A percentile compares a stretch with the other conserved stretches of the same genome.
phyloP scores from a whole-genome alignment of 2,329 filamentous ascomycete genomes.

The Botrytis hyacinthi region DNA sequence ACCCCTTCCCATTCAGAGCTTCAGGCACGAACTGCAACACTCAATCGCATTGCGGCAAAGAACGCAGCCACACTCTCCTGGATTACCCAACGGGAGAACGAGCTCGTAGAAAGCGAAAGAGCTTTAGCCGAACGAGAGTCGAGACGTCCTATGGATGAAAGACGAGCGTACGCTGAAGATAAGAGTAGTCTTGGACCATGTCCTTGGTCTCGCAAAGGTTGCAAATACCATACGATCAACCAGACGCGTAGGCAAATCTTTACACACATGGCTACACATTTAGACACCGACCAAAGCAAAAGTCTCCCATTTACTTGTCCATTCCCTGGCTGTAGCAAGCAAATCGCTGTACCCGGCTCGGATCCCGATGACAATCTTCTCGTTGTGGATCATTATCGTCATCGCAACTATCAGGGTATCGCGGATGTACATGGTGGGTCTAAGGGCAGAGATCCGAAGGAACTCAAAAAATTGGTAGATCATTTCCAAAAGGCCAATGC shows the following conservation, averaged over 20 bases:
- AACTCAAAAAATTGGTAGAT: background rate
- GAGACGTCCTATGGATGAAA: background rate
- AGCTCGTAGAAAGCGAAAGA: background rate
- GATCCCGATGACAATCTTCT: background rate
- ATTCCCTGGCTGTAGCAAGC: conserved; percentile 4
- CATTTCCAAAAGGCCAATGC: conserved; percentile 9
- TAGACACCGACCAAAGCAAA: background rate
- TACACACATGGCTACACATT: background rate
- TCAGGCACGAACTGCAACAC: background rate
- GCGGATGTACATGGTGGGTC: background rate
- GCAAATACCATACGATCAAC: background rate
- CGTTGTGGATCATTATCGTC: conserved; percentile 10
- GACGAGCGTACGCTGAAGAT: conserved; percentile 1
- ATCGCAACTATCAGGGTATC: background rate
- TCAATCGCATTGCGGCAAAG: conserved; percentile 15
- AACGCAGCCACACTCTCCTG: conserved; percentile 9
- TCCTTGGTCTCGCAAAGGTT: background rate
- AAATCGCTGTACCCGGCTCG: background rate
- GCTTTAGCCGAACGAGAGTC: conserved; percentile 7
- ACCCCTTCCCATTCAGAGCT: background rate
- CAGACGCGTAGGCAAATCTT: background rate
- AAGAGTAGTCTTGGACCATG: background rate
- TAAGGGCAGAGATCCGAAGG: background rate
- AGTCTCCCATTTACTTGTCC: background rate
- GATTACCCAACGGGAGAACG: background rate